Percentiles rank a stretch among this genome's conserved stretches.
phyloP scores from a whole-genome alignment of 768 basidiomycete genomes.

The Tricholoma hemisulphureum region DNA sequence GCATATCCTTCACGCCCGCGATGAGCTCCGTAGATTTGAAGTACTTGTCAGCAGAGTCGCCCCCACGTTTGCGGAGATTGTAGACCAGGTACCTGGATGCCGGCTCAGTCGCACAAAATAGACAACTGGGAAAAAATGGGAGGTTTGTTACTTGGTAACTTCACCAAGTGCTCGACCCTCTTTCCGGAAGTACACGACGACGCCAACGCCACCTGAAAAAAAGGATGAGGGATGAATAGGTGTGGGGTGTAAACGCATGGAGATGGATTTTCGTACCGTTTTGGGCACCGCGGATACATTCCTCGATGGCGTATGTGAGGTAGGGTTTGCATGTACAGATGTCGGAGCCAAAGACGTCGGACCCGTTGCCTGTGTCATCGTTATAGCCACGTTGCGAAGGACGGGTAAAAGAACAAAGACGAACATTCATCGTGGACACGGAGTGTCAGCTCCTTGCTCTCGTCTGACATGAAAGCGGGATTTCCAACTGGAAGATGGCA shows the following conservation, averaged over 20 bases:
- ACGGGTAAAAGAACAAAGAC: slow-evolving; percentile 13
- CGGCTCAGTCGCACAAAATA: no score
- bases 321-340: slow-evolving; percentile 95
- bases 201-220: slow-evolving; percentile 76
- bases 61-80: slow-evolving; percentile 92
- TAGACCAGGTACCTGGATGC: slow-evolving; percentile 87
- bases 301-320: slow-evolving; percentile 88
- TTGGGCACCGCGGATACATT: slow-evolving; percentile 78
- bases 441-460: slow-evolving; percentile 76
- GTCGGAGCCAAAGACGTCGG: slow-evolving; percentile 93
- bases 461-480: slow-evolving; percentile 73
- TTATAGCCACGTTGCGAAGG: not conserved
- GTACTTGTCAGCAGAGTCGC: slow-evolving; percentile 90
- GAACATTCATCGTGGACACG: slow-evolving; percentile 93
- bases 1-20: slow-evolving; percentile 94
- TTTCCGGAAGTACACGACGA: slow-evolving; percentile 93
- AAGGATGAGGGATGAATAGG: not conserved
- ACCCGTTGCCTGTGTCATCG: slow-evolving; percentile 72
- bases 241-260: no score
- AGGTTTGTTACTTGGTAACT: slow-evolving; percentile 89
- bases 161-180: slow-evolving; percentile 93
- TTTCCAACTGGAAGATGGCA: slow-evolving; percentile 61
- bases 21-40: slow-evolving; percentile 93
- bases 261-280: slow-evolving; percentile 18
- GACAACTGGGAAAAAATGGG: no score